These are phyloP conservation scores for Pichia sp. DNA, from an alignment of 1,139 yeast species.

Conservation along the genomic window DNA sequence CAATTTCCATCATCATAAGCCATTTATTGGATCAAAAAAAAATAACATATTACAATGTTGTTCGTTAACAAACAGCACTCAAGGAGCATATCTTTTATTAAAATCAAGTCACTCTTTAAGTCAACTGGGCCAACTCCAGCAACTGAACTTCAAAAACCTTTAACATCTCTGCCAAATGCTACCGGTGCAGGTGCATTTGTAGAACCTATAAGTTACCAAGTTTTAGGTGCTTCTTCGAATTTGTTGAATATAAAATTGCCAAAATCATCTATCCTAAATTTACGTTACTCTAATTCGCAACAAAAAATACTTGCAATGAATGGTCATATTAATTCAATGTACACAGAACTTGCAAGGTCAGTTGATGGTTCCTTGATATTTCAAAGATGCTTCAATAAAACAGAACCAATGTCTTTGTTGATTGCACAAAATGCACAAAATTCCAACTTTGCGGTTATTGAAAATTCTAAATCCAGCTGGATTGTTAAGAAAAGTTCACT, in stretches of 20 bases:
- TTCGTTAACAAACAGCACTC: background rate
- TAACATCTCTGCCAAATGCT: conserved; percentile 26
- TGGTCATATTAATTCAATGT: conserved; percentile 33
- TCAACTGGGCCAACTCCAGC: conserved; percentile 10
- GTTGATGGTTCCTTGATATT: conserved; percentile 20
- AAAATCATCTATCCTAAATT: conserved; percentile 40
- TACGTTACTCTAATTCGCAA: conserved; percentile 33
- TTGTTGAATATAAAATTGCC: conserved; percentile 44
- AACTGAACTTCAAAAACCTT: conserved; percentile 19
- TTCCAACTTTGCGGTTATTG: conserved; percentile 26
- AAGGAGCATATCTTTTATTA: conserved; percentile 9
- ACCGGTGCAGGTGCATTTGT: conserved; percentile 37
- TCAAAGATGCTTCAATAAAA: conserved; percentile 30
- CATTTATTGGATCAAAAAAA: too few relatives aligned
- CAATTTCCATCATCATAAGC: too few relatives aligned
- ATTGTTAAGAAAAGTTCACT: conserved; percentile 33
- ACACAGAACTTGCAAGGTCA: conserved; percentile 22
- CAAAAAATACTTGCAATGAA: conserved; percentile 43
- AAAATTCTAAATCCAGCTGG: conserved; percentile 31
- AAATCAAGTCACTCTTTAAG: conserved; percentile 12
- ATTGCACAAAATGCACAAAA: conserved; percentile 25
- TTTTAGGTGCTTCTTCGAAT: conserved; percentile 40
- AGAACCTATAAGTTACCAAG: conserved; percentile 37
- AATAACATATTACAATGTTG: too few relatives aligned
- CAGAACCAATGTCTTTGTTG: conserved; percentile 26